phyloP scores from a whole-genome alignment of 768 basidiomycete species.

The Mycena metata region DNA sequence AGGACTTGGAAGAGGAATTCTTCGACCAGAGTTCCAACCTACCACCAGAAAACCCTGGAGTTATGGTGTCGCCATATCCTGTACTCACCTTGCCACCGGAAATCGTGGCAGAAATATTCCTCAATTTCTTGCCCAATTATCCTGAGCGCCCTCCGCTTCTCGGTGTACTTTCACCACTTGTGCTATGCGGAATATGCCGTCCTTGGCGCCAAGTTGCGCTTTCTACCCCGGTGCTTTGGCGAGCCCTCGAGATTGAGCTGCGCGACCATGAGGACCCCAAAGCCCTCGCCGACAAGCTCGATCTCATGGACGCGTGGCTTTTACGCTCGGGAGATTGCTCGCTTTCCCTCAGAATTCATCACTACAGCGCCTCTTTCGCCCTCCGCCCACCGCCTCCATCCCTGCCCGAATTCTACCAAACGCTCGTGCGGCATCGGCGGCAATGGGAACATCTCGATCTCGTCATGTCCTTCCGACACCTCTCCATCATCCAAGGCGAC shows the following conservation, averaged over 20 bases:
- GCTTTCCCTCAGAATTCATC: conserved; percentile 7
- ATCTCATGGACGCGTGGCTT: conserved; percentile 7
- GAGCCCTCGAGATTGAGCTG: not conserved
- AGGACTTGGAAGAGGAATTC: too few relatives aligned
- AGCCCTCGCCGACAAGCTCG: not conserved
- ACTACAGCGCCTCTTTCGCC: not conserved
- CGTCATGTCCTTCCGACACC: not conserved
- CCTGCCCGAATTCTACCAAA: not conserved
- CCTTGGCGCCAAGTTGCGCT: conserved; percentile 12
- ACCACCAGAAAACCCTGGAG: too few relatives aligned
- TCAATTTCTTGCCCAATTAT: conserved; percentile 10
- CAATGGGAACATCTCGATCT: conserved; percentile 20
- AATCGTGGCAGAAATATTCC: conserved; percentile 15
- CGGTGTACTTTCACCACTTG: not conserved
- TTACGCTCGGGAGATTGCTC: conserved; percentile 9
- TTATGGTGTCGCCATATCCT: not conserved
- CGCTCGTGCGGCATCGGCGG: not conserved
- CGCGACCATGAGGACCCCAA: not conserved
- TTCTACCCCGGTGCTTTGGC: conserved; percentile 15
- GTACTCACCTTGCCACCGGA: conserved; percentile 3
- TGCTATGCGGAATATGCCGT: conserved; percentile 13
- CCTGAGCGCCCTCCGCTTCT: conserved; percentile 3
- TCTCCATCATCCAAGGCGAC: conserved; percentile 10
- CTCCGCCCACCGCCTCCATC: not conserved
- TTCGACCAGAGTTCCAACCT: too few relatives aligned